phyloP scores from a whole-genome alignment of 352 stramenopile species.

The Pythium rishiriense region DNA sequence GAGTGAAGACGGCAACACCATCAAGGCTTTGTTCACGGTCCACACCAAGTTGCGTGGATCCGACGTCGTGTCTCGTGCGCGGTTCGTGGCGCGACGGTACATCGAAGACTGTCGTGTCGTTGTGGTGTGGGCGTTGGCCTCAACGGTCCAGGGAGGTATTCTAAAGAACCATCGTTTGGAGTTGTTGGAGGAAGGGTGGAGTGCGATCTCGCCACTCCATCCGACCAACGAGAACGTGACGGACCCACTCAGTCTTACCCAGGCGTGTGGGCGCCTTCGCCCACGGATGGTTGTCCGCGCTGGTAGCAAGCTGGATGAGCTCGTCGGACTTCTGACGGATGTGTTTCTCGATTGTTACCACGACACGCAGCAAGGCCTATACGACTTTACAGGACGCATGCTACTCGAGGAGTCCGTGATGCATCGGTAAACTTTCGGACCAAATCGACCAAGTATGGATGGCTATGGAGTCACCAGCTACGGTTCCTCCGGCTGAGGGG shows the following conservation, averaged over 20 bases:
- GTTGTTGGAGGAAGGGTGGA: conserved; percentile 17
- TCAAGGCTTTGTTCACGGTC: conserved; percentile 16
- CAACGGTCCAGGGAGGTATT: conserved; percentile 5
- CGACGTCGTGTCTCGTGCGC: neutral
- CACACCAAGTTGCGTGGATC: conserved; percentile 10
- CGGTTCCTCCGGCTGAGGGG: too few relatives aligned
- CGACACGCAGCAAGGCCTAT: conserved; percentile 10
- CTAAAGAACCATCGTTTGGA: conserved; percentile 11
- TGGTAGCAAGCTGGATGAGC: conserved; percentile 15
- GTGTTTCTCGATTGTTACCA: conserved; percentile 18
- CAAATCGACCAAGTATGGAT: too few relatives aligned
- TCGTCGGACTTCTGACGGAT: conserved; percentile 18
- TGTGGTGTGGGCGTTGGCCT: conserved; percentile 10
- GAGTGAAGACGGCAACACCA: neutral
- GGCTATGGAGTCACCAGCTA: too few relatives aligned
- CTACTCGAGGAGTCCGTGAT: conserved; percentile 8
- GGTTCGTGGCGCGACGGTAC: conserved; percentile 9
- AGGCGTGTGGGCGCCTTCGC: conserved; percentile 9
- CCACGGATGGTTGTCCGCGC: neutral
- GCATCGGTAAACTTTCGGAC: neutral
- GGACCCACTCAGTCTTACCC: neutral
- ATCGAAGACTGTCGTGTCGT: neutral
- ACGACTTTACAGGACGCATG: conserved; percentile 13
- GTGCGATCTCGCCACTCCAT: neutral
- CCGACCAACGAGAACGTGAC: neutral